Base-by-base conservation (phyloP, 495 filamentous ascomycete genomes). In the Annulohypoxylon moriforme region DNA sequence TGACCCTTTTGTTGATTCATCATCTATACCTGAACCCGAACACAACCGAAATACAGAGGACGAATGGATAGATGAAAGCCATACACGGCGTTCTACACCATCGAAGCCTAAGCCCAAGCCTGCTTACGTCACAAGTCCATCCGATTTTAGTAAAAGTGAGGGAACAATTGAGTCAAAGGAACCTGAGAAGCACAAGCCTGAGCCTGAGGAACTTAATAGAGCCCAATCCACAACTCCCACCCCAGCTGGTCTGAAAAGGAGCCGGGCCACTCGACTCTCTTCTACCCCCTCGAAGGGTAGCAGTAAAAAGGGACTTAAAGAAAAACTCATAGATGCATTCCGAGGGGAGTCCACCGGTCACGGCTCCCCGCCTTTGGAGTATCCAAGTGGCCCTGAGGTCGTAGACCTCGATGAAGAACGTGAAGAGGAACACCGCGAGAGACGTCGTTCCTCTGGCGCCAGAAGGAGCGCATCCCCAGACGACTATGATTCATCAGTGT, bases 1-100 rank as follows among this genome's bases (percentile, higher is more conserved):
- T 10, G 92, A 94, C 71, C 91, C 92, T 7, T 93, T 94, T 68
- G 71, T 91, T 20, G 90, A 93, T 20, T 67, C 81, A 20, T 83
- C 85, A 18, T 80, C 80, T 25, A 78, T 86, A 5, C 38, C 74
- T 36, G 61, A 71, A 53, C 60, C 72, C n/a, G 71, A 72, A n/a
- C 68, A 69, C 1, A 72, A 57, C 1, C 58, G 16, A 27, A 64
- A 64, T 29, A 57, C 69, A 13, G 74, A 78, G 44, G 58, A 72
- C 40, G 73, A 74, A 69, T 72, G 72, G 62, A 59, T 64, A 62
- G 46, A 75, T 59, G 72, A 78, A 34, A 71, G 49, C 24, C 65
- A 72, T 24, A 20, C 57, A 64, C 75, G 52, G 49, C 55, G 25
- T 10, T 68, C 68, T 13, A 38, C 25, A 14, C 55, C 71, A 33